Evolutionary conservation across 805 yeast species (phyloP).

Genomic region (Spathaspora arborariae): DNA sequence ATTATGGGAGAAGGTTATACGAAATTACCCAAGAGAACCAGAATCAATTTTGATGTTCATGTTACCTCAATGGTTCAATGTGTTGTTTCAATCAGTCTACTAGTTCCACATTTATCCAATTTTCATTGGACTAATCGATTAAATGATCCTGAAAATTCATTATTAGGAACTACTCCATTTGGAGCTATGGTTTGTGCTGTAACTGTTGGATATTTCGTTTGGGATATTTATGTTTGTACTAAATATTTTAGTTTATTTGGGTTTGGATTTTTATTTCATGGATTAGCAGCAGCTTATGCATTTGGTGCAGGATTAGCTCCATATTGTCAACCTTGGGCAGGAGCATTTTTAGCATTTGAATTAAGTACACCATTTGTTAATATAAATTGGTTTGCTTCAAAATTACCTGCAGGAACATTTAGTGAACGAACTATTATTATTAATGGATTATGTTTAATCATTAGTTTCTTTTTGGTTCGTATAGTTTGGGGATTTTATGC

Average conservation of each 20-base stretch:
- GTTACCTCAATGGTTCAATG: constrained; percentile 86
- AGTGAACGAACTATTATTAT: constrained; percentile 49
- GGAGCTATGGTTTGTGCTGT: constrained; percentile 69
- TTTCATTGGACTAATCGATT: constrained; percentile 36
- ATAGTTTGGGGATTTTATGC: constrained; percentile 86
- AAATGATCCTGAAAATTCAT: constrained; percentile 38
- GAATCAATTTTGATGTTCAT: constrained; percentile 84
- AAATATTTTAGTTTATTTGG: constrained; percentile 69
- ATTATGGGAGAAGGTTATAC: constrained; percentile 57
- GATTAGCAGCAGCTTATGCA: constrained; percentile 73
- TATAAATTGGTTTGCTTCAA: constrained; percentile 84
- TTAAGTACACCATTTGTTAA: constrained; percentile 93
- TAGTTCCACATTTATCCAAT: constrained; percentile 65
- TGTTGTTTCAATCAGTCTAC: constrained; percentile 52
- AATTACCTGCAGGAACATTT: constrained; percentile 65
- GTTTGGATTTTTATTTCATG: constrained; percentile 77
- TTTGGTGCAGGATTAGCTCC: constrained; percentile 65
- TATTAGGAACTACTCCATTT: constrained; percentile 71
- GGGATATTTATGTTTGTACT: constrained; percentile 80
- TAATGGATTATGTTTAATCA: constrained; percentile 71
- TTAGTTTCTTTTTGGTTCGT: constrained; percentile 72
- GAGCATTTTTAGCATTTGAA: constrained; percentile 81
- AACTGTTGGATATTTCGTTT: constrained; percentile 81
- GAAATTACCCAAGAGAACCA: constrained; percentile 39
- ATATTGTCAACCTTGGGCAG: constrained; percentile 75